phyloP scores from a whole-genome alignment of 164 flowering plant genomes.

The Liquidambar formosana region DNA sequence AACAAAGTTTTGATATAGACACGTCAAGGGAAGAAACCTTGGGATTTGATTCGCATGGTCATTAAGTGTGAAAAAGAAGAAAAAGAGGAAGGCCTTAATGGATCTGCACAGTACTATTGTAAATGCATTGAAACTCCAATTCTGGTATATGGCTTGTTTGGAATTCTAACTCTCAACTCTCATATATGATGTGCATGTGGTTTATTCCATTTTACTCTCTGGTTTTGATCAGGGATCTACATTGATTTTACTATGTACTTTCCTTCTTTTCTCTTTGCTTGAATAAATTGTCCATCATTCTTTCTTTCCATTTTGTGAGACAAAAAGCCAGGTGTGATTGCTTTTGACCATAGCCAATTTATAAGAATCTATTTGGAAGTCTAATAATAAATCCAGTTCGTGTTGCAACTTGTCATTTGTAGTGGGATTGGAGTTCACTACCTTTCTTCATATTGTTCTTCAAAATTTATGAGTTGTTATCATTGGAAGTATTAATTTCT shows the following conservation, averaged over 20 bases:
- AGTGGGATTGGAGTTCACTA: neutral
- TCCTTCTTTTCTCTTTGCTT: neutral
- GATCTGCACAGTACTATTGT: conserved; percentile 12
- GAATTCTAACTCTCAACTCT: conserved; percentile 14
- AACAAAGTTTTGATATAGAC: conserved; percentile 52
- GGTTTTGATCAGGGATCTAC: neutral
- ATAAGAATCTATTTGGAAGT: neutral
- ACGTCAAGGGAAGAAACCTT: conserved; percentile 1
- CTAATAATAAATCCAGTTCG: neutral
- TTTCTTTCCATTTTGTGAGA: neutral
- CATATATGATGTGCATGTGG: conserved; percentile 26
- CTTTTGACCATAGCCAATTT: neutral
- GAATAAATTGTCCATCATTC: neutral
- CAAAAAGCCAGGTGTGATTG: neutral
- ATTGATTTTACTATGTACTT: neutral
- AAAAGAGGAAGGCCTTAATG: neutral
- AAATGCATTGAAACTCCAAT: conserved; percentile 15
- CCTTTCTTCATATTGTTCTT: too few relatives aligned
- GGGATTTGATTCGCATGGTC: conserved; percentile 5
- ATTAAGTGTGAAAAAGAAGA: conserved; percentile 1
- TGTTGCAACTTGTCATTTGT: neutral
- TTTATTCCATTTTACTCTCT: conserved; percentile 7
- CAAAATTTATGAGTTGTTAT: too few relatives aligned
- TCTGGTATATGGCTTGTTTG: neutral
- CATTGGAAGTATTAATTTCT: too few relatives aligned